A percentile compares a stretch with the other conserved stretches of the same genome.
phyloP scores from a whole-genome alignment of 495 filamentous ascomycete genomes.

The Neurospora cerealis region DNA sequence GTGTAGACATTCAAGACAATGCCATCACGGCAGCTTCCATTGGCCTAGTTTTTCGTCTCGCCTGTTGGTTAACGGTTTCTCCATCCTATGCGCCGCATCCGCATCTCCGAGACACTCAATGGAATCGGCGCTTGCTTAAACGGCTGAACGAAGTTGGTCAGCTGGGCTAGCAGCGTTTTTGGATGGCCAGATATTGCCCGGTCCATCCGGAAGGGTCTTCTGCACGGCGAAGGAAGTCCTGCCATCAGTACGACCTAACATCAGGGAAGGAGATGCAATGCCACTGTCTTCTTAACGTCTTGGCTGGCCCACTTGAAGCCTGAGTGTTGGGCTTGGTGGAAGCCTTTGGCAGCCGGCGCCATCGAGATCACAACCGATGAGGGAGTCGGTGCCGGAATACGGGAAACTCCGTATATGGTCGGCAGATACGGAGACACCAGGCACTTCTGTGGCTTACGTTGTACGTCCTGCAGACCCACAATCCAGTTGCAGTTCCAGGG shows the following conservation, averaged over 20 bases:
- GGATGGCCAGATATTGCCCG: not conserved
- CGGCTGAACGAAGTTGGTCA: not conserved
- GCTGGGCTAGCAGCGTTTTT: not conserved
- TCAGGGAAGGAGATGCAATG: not conserved
- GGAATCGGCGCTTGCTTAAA: not conserved
- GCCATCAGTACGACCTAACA: not conserved
- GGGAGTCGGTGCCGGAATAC: not conserved
- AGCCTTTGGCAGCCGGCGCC: not conserved
- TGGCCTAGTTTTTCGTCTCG: not conserved
- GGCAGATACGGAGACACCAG: not conserved
- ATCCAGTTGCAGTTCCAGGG: not conserved
- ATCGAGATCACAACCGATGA: not conserved
- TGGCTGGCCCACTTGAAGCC: not conserved
- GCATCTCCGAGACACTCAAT: not conserved
- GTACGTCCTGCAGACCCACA: not conserved
- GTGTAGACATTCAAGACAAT: not conserved
- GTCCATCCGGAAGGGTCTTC: not conserved
- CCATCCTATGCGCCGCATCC: not conserved
- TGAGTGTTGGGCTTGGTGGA: not conserved
- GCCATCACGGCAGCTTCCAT: not conserved
- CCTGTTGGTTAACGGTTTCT: not conserved
- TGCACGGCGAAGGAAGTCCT: not conserved
- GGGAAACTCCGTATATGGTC: not conserved
- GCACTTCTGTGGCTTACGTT: not conserved
- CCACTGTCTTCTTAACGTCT: not conserved